Conservation (phyloP, 495 filamentous ascomycete species). For the Xylaria sp. region DNA sequence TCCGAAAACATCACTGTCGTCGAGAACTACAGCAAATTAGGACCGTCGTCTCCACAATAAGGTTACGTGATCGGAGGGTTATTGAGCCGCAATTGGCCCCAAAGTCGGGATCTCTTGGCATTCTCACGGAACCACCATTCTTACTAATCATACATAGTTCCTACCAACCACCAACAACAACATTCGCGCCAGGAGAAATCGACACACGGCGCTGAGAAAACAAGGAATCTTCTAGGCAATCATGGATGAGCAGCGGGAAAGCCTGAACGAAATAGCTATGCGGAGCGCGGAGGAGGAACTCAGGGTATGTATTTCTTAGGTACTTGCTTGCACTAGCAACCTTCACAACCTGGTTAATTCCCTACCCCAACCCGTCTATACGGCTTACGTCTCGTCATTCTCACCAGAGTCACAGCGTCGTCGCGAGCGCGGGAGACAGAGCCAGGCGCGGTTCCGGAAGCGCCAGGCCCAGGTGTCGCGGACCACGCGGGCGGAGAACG, state of each 20-base stretch:
- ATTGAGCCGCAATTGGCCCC: not conserved
- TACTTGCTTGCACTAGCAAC: not conserved
- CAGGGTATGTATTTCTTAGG: conserved; percentile 11
- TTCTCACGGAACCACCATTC: not conserved
- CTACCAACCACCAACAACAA: not conserved
- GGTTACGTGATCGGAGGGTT: conserved; percentile 16
- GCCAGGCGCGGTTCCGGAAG: conserved; percentile 36
- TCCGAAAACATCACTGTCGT: not conserved
- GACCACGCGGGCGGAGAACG: conserved; percentile 24
- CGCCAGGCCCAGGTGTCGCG: conserved; percentile 24
- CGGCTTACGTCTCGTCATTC: too few relatives aligned
- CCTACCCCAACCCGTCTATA: too few relatives aligned
- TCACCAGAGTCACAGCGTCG: conserved; percentile 28
- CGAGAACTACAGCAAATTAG: not conserved
- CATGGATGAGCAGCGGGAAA: not conserved
- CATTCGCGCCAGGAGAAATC: not conserved
- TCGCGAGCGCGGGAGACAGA: conserved; percentile 35
- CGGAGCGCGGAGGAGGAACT: conserved; percentile 18
- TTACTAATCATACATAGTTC: not conserved
- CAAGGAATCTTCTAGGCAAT: not conserved
- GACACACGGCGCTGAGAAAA: not conserved
- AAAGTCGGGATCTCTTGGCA: too few relatives aligned
- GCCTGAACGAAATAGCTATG: not conserved
- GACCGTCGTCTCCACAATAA: not conserved
- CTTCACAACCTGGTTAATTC: too few relatives aligned